Conservation (phyloP, 306 rosid species). For the Fragaria vesca region DNA sequence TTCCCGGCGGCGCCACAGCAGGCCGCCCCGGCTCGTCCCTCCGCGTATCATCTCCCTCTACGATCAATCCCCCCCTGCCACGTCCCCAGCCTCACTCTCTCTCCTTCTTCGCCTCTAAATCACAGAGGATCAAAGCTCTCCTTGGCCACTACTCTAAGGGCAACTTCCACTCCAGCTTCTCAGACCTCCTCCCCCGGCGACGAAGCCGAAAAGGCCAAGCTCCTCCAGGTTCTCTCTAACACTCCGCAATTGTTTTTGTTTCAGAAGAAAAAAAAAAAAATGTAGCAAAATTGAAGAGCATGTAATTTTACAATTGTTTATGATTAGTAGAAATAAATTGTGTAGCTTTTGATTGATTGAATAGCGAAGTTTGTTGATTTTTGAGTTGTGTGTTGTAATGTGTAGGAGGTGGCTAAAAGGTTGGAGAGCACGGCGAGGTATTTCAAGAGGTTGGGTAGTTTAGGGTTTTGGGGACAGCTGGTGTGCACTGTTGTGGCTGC, state of each 20-base stretch:
- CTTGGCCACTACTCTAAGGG: slow-evolving; percentile 21
- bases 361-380: slow-evolving; percentile 19
- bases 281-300: background rate
- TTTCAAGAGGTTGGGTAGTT: slow-evolving; percentile 85
- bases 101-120: slow-evolving; percentile 26
- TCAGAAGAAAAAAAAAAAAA: background rate
- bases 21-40: slow-evolving; percentile 19
- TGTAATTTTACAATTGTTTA: background rate
- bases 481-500: slow-evolving; percentile 88
- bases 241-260: background rate
- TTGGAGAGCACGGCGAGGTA: slow-evolving; percentile 82
- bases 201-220: slow-evolving; percentile 72
- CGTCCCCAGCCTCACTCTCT: slow-evolving; percentile 22
- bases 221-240: slow-evolving; percentile 59
- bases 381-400: background rate
- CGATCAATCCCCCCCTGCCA: slow-evolving; percentile 31
- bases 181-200: slow-evolving; percentile 43
- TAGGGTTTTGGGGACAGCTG: slow-evolving; percentile 97
- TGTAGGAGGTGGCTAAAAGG: slow-evolving; percentile 92
- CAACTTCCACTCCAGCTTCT: slow-evolving; percentile 59
- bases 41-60: slow-evolving; percentile 20
- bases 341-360: slow-evolving; percentile 3
- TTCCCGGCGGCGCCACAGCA: slow-evolving; percentile 25
- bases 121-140: slow-evolving; percentile 34
- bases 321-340: background rate